Evolutionary conservation across 2,329 filamentous ascomycete species (phyloP), one percentile per base, ranked within the genome.

Genomic region (Ophiostoma triangulosporum): DNA sequence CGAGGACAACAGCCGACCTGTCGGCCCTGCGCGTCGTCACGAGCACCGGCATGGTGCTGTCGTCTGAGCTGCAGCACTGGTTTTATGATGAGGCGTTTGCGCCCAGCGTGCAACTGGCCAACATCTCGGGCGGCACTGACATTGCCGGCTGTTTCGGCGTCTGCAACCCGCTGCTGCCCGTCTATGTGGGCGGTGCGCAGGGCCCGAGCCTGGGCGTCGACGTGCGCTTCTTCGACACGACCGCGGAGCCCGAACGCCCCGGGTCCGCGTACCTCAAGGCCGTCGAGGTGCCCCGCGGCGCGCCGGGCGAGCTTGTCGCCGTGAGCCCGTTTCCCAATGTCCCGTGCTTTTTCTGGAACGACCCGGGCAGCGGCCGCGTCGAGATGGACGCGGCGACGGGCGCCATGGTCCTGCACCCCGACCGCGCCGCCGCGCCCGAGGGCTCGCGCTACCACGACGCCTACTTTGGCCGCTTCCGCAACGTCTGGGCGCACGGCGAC

Each of bases 401-500:
- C 38, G 9, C 17, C 31, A 56, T 57, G 54, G n/a, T 52, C 11
- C 31, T 59, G 26, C 54, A 32, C 50, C 36, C 27, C 8, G 51
- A 54, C 26, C 52, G 52, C 2, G 61, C 65, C 1, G 58, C 57
- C 0, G 70, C 73, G 0, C 75, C 73, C 0, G 73, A 73, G 0
- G 76, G 76, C 0, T 69, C 75, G 3, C 78, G 77, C 57, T 86
- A 83, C 66, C 74, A 72, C 58, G 66, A 70, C 1, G 74, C 79
- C 26, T 78, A 85, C 65, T 85, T 84, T 62, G 73, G 70, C 1
- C 76, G 80, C 48, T 85, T 80, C 68, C 68, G 74, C 6, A 70
- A 80, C 53, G 85, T 86, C 1, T 93, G 87, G 88, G 84, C 85
- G 0, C 88, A 93, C 58, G 87, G 87, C 22, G 88, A 93, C 62